Conservation (phyloP, 495 filamentous ascomycete species). For the Talaromyces proteolyticus region DNA sequence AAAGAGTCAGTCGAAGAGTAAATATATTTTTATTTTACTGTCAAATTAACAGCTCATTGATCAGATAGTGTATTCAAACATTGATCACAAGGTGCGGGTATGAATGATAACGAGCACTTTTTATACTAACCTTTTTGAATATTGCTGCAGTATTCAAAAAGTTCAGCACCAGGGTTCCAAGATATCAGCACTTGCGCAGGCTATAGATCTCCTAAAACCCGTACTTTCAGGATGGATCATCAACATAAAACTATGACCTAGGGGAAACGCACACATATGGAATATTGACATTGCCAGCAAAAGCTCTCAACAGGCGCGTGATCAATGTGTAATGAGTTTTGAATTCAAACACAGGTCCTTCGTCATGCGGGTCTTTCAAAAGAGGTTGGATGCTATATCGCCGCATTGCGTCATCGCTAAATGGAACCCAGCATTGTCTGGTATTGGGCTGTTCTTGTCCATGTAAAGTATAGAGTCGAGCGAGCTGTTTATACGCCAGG, state of each 20-base stretch:
- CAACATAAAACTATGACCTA: neutral
- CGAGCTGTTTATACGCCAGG: neutral
- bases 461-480: neutral
- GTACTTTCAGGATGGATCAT: neutral
- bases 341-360: slow-evolving; percentile 1
- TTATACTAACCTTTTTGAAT: no score
- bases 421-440: neutral
- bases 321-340: neutral
- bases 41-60: no score
- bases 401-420: neutral
- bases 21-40: no score
- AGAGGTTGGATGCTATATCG: neutral
- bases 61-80: no score
- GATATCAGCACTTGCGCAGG: no score
- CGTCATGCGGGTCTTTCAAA: neutral
- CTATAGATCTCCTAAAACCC: neutral
- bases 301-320: slow-evolving; percentile 2
- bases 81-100: no score
- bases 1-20: no score
- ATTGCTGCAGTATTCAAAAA: no score
- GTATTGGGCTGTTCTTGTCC: neutral
- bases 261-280: neutral
- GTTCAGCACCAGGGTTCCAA: no score
- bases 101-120: no score
- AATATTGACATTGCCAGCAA: slow-evolving; percentile 4